phyloP scores from a whole-genome alignment of 768 basidiomycete species.

The Tulasnella calospora region DNA sequence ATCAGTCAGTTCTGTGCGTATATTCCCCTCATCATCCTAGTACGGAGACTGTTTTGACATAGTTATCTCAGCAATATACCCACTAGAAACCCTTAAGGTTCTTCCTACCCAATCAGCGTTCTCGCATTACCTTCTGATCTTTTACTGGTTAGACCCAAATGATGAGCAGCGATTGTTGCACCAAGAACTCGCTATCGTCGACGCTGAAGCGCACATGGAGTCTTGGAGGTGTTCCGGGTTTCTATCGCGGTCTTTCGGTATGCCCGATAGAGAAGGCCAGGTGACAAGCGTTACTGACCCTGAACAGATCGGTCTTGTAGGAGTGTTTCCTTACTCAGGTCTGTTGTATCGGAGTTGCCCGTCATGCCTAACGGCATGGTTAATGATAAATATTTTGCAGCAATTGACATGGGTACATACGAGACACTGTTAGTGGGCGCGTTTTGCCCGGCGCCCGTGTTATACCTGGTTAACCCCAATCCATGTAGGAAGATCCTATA shows the following conservation, averaged over 20 bases:
- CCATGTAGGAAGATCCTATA: slow-evolving; percentile 65
- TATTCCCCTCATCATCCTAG: slow-evolving; percentile 4
- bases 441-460: background rate
- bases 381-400: slow-evolving; percentile 54
- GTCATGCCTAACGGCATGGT: no score
- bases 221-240: slow-evolving; percentile 73
- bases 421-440: slow-evolving; percentile 63
- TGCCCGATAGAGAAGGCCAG: slow-evolving; percentile 37
- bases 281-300: slow-evolving; percentile 28
- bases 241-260: slow-evolving; percentile 86
- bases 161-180: slow-evolving; percentile 75
- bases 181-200: slow-evolving; percentile 45
- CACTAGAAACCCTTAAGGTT: slow-evolving; percentile 92
- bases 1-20: slow-evolving; percentile 77
- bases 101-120: background rate
- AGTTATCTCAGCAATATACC: slow-evolving; percentile 76
- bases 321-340: slow-evolving; percentile 82
- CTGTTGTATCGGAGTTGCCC: slow-evolving; percentile 43
- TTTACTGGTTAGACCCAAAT: slow-evolving; percentile 66
- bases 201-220: slow-evolving; percentile 73
- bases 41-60: slow-evolving; percentile 18
- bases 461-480: background rate
- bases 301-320: slow-evolving; percentile 80
- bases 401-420: slow-evolving; percentile 97
- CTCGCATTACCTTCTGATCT: background rate